Percentiles rank a stretch among this genome's conserved stretches.
phyloP scores from a whole-genome alignment of 257 asterid genomes.

The Cruciata laevipes region DNA sequence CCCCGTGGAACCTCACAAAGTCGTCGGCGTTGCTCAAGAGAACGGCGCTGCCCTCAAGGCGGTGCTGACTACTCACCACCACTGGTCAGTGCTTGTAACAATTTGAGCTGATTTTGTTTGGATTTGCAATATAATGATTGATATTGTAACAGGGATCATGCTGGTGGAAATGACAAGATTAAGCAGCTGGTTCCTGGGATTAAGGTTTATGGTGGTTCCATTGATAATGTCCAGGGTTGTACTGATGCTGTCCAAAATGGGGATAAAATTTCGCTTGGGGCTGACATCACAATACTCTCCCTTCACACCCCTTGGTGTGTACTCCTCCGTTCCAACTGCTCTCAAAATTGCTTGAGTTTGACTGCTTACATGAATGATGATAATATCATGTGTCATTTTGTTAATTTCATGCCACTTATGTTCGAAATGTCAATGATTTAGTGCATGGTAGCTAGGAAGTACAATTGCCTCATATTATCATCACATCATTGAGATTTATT shows the following conservation, averaged over 20 bases:
- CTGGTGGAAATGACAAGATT: constrained; percentile 92
- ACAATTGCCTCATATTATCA: not conserved
- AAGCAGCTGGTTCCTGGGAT: constrained; percentile 70
- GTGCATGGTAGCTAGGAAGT: not conserved
- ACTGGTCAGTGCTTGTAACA: constrained; percentile 42
- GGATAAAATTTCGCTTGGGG: constrained; percentile 66
- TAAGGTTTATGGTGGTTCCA: constrained; percentile 74
- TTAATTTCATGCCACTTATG: not conserved
- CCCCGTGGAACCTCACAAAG: constrained; percentile 86
- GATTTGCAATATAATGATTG: not conserved
- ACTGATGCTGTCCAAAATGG: constrained; percentile 78
- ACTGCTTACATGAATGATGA: not conserved
- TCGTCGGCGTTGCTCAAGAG: constrained; percentile 65
- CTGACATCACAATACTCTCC: constrained; percentile 48
- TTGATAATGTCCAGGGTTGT: constrained; percentile 77
- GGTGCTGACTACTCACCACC: constrained; percentile 95
- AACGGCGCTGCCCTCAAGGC: constrained; percentile 62
- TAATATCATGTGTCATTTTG: too few species aligned
- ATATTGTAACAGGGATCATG: constrained; percentile 70
- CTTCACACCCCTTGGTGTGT: constrained; percentile 86
- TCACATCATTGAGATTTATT: not conserved
- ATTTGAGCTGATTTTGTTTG: constrained; percentile 1
- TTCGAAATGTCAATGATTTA: not conserved
- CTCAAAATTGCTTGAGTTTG: not conserved
- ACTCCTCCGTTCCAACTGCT: not conserved